These are phyloP conservation scores for Galerina sulciceps DNA, from an alignment of 768 basidiomycete genomes.

Conservation along the genomic window DNA sequence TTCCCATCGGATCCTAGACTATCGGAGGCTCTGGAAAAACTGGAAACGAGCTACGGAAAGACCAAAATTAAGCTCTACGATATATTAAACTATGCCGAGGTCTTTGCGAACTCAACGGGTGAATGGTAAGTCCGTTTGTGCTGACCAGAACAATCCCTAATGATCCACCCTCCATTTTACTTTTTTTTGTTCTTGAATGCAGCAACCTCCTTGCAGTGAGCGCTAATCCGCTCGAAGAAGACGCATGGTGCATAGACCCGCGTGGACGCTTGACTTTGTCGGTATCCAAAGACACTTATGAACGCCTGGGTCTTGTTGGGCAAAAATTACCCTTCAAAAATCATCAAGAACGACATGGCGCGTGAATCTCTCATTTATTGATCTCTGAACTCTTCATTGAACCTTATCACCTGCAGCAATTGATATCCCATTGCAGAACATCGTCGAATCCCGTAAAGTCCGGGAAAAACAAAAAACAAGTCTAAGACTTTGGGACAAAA, in stretches of 20 bases:
- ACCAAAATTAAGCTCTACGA: conserved; percentile 47
- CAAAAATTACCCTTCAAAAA: conserved; percentile 55
- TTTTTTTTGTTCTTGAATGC: background rate
- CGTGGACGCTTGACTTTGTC: conserved; percentile 63
- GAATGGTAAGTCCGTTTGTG: conserved; percentile 28
- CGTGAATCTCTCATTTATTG: conserved; percentile 20
- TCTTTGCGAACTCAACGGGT: conserved; percentile 26
- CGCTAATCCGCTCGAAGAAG: conserved; percentile 40
- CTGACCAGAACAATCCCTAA: background rate
- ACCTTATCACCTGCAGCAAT: conserved; percentile 42
- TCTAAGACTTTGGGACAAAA: conserved; percentile 53
- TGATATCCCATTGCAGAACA: conserved; percentile 44
- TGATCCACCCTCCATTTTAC: background rate
- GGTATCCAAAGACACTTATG: conserved; percentile 60
- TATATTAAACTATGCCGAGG: conserved; percentile 41
- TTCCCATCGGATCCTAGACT: conserved; percentile 51
- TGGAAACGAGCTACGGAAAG: conserved; percentile 50
- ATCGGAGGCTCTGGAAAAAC: conserved; percentile 40
- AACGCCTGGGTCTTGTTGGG: conserved; percentile 64
- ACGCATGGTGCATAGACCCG: conserved; percentile 73
- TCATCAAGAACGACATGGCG: conserved; percentile 52
- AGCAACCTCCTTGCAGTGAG: conserved; percentile 46
- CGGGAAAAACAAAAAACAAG: conserved; percentile 43
- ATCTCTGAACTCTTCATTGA: background rate
- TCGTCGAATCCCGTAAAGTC: conserved; percentile 38